Base-by-base conservation (phyloP, 306 rosid genomes). In the Lotus japonicus region DNA sequence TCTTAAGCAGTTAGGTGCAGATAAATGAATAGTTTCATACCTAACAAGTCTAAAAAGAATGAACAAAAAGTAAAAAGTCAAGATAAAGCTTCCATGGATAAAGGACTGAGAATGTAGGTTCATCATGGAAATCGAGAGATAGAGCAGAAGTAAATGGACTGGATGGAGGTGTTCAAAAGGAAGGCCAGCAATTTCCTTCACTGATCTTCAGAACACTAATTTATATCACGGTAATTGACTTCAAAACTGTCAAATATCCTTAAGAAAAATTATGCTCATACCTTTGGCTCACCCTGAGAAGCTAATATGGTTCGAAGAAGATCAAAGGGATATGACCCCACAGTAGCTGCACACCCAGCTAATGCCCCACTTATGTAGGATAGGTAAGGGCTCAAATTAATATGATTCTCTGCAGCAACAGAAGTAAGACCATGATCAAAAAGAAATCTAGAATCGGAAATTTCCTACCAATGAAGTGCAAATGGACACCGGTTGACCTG, bases 221-320 rank as follows among this genome's bases (percentile, higher is more conserved):
- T 46, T 9, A 59, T n/a, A 51, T 45, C 7, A 51, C 51, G 21
- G 42, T 28, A 48, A 49, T 14, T 76, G 33, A 64, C 3, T 73
- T 64, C 45, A 16, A 63, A 68, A 61, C 43, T 7, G 12, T 18
- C 26, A 19, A 1, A 58, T 17, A 28, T 57, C 55, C 42, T 42
- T 39, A 33, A 21, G 35, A 14, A 26, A 19, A 31, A 68, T 31
- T 69, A 50, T 62, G 42, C 31, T 2, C 26, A 71, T 82, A 94
- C 99, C 96, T 95, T 95, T 1, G 97, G 99, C 85, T 95, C 97
- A 64, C 99, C 99, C 70, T 95, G 99, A 68, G 97, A 95, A 76
- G 99, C 97, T 79, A 95, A 77, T 78, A 95, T 82, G 65, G 99
- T 95, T 60, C 99, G 88, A 16, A 95, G 84, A 78, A 95, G 99